Conservation (phyloP, 225 moss, liverwort and hornwort species). For the Polytrichum formosum region DNA sequence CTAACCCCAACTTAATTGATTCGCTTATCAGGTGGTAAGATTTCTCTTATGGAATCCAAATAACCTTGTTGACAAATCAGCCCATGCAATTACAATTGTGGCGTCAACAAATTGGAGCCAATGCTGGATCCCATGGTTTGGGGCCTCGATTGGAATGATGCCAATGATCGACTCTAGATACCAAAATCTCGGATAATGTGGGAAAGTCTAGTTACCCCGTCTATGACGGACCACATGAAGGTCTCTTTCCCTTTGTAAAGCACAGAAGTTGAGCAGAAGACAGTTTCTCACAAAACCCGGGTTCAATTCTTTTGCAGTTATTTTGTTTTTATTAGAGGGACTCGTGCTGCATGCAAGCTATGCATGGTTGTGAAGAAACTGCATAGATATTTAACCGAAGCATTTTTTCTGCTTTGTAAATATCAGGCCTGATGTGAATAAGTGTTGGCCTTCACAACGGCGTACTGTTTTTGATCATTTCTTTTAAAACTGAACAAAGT, state of each 20-base stretch:
- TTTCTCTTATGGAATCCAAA: neutral
- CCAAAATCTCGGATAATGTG: slow-evolving; percentile 16
- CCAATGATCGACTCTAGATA: neutral
- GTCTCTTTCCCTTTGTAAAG: slow-evolving; percentile 6
- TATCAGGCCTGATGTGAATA: no score
- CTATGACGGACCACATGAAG: slow-evolving; percentile 13
- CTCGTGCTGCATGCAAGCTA: no score
- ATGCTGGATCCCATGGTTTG: no score
- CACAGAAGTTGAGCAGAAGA: neutral
- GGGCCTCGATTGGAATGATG: no score
- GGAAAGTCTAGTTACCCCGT: slow-evolving; percentile 7
- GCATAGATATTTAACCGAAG: no score
- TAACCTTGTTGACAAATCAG: neutral
- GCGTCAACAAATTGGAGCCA: no score
- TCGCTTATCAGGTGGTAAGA: slow-evolving; percentile 1
- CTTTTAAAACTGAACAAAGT: no score
- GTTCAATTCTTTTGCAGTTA: slow-evolving; percentile 8
- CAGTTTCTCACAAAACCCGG: slow-evolving; percentile 16
- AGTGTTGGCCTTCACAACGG: no score
- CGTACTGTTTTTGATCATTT: no score
- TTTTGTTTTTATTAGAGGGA: no score
- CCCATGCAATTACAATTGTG: neutral
- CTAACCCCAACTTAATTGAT: neutral
- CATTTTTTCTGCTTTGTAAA: no score
- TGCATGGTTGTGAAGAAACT: no score